These are phyloP conservation scores for Suillus americanus DNA, from an alignment of 768 basidiomycete species.

Conservation along the genomic window DNA sequence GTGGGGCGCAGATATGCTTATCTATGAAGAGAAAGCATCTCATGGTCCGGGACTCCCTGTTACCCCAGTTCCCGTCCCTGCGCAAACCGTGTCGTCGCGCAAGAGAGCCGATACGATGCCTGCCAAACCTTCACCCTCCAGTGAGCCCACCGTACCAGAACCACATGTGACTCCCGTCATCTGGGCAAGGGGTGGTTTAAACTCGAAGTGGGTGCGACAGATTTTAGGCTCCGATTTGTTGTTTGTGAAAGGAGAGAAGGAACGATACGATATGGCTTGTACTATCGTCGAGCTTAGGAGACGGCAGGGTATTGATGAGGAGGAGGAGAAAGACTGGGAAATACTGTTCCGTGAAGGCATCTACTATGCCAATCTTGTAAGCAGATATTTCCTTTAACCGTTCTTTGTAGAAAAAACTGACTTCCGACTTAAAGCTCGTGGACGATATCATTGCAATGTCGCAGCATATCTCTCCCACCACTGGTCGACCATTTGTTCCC, in stretches of 20 bases:
- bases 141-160: constrained; percentile 14
- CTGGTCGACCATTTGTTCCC: constrained; percentile 67
- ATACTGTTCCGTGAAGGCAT: constrained; percentile 75
- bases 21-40: constrained; percentile 48
- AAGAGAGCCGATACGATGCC: constrained; percentile 33
- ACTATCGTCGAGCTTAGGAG: constrained; percentile 74
- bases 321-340: constrained; percentile 71
- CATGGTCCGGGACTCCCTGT: constrained; percentile 15
- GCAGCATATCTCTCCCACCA: constrained; percentile 71
- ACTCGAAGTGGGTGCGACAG: constrained; percentile 70
- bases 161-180: constrained; percentile 46
- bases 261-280: constrained; percentile 77
- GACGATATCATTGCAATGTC: constrained; percentile 80
- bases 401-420: constrained; percentile 2
- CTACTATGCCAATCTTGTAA: constrained; percentile 85
- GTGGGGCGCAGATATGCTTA: constrained; percentile 83
- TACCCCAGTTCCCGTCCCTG: constrained; percentile 16
- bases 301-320: constrained; percentile 47
- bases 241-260: constrained; percentile 76
- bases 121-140: constrained; percentile 15
- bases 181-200: constrained; percentile 75
- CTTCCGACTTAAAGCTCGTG: constrained; percentile 48
- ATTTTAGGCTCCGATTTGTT: constrained; percentile 76
- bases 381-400: constrained; percentile 37
- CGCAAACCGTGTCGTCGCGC: constrained; percentile 17